Conservation (phyloP, 129 eudicot genomes). For the Artemisia annua region DNA sequence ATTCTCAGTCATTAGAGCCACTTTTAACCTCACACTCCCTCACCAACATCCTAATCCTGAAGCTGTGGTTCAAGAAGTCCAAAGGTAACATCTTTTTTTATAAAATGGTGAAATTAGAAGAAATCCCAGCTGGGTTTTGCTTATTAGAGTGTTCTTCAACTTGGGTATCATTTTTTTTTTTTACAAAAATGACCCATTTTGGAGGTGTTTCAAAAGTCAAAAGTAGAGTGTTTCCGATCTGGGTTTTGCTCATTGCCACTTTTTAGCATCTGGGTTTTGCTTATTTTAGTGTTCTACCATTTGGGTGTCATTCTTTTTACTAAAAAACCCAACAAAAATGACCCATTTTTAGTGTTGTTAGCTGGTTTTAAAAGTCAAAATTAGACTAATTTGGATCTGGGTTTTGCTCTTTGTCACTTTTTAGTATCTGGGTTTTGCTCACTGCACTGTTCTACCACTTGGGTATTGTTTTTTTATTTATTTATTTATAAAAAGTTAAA, state of each 20-base stretch:
- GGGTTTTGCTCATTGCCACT: not conserved
- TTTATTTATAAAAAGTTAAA: not conserved
- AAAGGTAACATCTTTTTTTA: conserved; percentile 48
- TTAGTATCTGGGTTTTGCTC: not conserved
- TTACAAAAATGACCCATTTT: not conserved
- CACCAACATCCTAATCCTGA: conserved; percentile 96
- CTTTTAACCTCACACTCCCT: conserved; percentile 72
- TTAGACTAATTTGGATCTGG: not conserved
- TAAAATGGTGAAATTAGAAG: not conserved
- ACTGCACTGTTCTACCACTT: conserved; percentile 16
- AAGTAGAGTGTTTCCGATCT: not conserved
- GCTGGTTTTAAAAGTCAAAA: not conserved
- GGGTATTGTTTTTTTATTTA: conserved; percentile 1
- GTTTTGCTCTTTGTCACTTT: not conserved
- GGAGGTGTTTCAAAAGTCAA: not conserved
- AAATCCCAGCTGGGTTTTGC: conserved; percentile 26
- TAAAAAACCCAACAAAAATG: not conserved
- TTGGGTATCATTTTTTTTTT: conserved; percentile 16
- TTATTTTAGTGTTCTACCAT: conserved; percentile 15
- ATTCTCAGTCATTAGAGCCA: conserved; percentile 40
- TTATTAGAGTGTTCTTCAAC: conserved; percentile 16
- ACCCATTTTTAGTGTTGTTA: not conserved
- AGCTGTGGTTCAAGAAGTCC: conserved; percentile 73
- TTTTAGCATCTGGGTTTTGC: too few relatives aligned
- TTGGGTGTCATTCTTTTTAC: conserved; percentile 20